A percentile compares a stretch with the other conserved stretches of the same genome.
Conservation (phyloP, 345 rosid species). For the Populus alba region DNA sequence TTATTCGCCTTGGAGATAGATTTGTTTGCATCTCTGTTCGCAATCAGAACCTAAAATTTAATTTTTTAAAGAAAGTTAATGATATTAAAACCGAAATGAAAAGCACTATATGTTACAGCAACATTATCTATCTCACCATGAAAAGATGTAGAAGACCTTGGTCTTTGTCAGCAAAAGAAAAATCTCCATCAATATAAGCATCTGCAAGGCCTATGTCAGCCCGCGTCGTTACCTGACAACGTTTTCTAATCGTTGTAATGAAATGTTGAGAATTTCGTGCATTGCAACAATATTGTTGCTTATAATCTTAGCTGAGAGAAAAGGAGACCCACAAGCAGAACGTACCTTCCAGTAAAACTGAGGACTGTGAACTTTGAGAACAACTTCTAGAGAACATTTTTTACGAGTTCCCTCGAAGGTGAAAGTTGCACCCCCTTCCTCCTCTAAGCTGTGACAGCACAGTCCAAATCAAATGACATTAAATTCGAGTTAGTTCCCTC, state of each 20-base stretch:
- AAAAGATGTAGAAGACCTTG: conserved; percentile 64
- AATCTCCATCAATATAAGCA: conserved; percentile 72
- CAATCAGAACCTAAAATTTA: conserved; percentile 54
- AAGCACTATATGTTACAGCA: no score
- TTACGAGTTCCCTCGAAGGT: conserved; percentile 47
- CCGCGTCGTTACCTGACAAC: conserved; percentile 64
- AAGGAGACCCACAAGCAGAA: neutral
- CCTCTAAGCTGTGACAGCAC: conserved; percentile 43
- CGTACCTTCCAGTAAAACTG: conserved; percentile 88
- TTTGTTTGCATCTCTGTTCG: conserved; percentile 50
- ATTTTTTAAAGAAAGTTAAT: neutral
- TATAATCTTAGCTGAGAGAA: neutral
- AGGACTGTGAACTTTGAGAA: conserved; percentile 59
- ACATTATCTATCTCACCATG: conserved; percentile 40
- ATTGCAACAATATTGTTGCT: no score
- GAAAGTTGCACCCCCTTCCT: conserved; percentile 73
- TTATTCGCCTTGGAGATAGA: conserved; percentile 38
- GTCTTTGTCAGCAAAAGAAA: conserved; percentile 59
- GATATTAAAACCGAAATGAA: neutral
- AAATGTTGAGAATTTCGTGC: no score
- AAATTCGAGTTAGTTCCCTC: neutral
- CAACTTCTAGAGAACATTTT: conserved; percentile 43
- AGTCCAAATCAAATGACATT: neutral
- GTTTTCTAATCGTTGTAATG: neutral
- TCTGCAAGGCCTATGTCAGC: conserved; percentile 88